Evolutionary conservation across 1,284 basidiomycete species (phyloP).

Genomic region (Blastosporella zonata): DNA sequence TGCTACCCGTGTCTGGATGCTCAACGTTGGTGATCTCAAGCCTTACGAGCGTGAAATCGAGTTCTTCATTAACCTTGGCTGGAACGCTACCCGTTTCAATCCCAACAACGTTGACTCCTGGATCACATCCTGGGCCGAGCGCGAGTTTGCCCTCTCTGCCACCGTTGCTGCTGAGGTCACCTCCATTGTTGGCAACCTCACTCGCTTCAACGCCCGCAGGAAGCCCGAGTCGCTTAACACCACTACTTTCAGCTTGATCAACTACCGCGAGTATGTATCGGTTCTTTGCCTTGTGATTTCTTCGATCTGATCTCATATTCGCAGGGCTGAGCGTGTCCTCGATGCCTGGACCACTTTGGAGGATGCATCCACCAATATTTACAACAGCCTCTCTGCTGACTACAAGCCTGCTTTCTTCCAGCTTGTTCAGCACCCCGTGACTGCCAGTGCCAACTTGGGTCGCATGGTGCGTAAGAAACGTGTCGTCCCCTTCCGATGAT

Average conservation of each 20-base stretch:
- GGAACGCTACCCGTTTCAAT: conserved; percentile 53
- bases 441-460: conserved; percentile 54
- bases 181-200: conserved; percentile 57
- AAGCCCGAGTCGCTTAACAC: conserved; percentile 68
- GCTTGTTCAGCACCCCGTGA: conserved; percentile 60
- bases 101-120: conserved; percentile 52
- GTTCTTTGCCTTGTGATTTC: not conserved
- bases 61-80: conserved; percentile 67
- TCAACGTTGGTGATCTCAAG: conserved; percentile 42
- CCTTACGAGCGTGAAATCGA: no score
- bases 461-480: conserved; percentile 36
- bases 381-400: conserved; percentile 43
- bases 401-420: conserved; percentile 64
- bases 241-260: conserved; percentile 59
- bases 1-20: conserved; percentile 58
- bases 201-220: conserved; percentile 56
- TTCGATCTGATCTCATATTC: not conserved
- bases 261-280: conserved; percentile 71
- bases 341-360: conserved; percentile 47
- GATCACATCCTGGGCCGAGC: conserved; percentile 55
- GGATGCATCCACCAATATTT: conserved; percentile 50
- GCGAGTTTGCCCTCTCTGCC: conserved; percentile 58
- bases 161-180: conserved; percentile 41
- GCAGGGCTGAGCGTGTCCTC: conserved; percentile 57
- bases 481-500: not conserved